These are phyloP conservation scores for Chenopodium quinoa DNA, from an alignment of 148 eudicot genomes.

Conservation along the genomic window DNA sequence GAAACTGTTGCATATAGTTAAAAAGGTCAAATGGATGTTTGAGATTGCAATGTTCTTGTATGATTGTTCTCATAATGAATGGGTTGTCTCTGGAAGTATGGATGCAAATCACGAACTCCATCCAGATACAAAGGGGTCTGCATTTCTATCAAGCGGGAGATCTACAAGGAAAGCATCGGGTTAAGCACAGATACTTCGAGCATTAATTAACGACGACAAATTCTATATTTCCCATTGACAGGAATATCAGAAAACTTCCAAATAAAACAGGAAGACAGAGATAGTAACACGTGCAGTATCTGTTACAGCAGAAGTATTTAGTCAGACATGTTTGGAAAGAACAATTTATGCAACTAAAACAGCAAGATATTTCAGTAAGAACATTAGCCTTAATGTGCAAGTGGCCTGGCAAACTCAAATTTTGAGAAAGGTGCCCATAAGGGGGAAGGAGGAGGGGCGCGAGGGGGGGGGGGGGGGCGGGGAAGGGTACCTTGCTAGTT, in stretches of 20 bases:
- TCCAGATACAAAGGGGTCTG: constrained; percentile 84
- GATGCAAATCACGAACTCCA: constrained; percentile 71
- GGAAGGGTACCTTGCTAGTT: not conserved
- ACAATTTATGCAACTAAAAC: not conserved
- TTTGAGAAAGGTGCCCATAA: not conserved
- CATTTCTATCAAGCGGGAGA: constrained; percentile 95
- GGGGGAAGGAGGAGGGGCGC: not conserved
- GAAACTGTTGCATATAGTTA: not conserved
- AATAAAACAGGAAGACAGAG: too few relatives aligned
- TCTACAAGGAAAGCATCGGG: constrained; percentile 41
- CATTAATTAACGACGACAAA: not conserved
- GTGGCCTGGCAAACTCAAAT: too few relatives aligned
- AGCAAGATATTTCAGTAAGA: not conserved
- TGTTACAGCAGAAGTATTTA: not conserved
- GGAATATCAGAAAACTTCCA: not conserved
- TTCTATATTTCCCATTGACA: not conserved
- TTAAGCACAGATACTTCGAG: constrained; percentile 15
- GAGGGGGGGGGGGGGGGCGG: not conserved
- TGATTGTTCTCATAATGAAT: constrained; percentile 21
- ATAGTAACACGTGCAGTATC: not conserved
- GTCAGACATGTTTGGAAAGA: not conserved
- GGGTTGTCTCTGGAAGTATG: constrained; percentile 44
- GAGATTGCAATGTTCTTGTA: constrained; percentile 19
- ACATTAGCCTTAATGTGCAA: too few relatives aligned
- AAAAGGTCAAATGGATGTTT: constrained; percentile 22